Conservation (phyloP, 2,329 filamentous ascomycete genomes). For the Neoscytalidium dimidiatum region DNA sequence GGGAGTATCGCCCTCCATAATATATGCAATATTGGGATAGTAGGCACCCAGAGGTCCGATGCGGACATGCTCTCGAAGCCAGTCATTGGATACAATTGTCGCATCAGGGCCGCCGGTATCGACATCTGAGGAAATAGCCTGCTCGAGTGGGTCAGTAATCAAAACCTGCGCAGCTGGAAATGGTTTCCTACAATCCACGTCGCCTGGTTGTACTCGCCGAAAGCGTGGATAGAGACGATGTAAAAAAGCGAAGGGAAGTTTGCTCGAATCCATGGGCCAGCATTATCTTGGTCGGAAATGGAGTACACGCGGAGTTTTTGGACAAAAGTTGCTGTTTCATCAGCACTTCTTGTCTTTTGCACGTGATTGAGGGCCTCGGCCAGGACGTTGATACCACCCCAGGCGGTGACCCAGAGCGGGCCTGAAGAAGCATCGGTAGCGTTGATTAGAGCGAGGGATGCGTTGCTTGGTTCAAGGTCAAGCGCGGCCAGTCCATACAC, state of each 20-base stretch:
- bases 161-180: background rate
- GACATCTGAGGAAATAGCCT: slow-evolving; percentile 29
- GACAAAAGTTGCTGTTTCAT: slow-evolving; percentile 30
- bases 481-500: slow-evolving; percentile 41
- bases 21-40: slow-evolving; percentile 49
- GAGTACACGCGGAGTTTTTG: slow-evolving; percentile 51
- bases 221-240: slow-evolving; percentile 52
- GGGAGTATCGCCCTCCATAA: slow-evolving; percentile 50
- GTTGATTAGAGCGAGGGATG: slow-evolving; percentile 26
- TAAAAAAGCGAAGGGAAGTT: slow-evolving; percentile 52
- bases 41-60: slow-evolving; percentile 44
- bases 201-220: slow-evolving; percentile 50
- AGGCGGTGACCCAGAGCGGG: slow-evolving; percentile 52
- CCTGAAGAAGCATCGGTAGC: slow-evolving; percentile 32
- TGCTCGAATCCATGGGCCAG: slow-evolving; percentile 51
- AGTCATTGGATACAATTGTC: slow-evolving; percentile 45
- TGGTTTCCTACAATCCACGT: slow-evolving; percentile 45
- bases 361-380: slow-evolving; percentile 50
- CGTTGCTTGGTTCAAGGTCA: slow-evolving; percentile 19
- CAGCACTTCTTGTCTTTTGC: slow-evolving; percentile 26
- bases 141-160: background rate
- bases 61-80: slow-evolving; percentile 51
- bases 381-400: slow-evolving; percentile 56
- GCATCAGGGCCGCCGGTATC: slow-evolving; percentile 45
- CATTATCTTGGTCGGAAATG: slow-evolving; percentile 57